Evolutionary conservation across 306 rosid genomes (phyloP), one percentile per base, ranked within the genome.

Genomic region (Castanea mollissima): DNA sequence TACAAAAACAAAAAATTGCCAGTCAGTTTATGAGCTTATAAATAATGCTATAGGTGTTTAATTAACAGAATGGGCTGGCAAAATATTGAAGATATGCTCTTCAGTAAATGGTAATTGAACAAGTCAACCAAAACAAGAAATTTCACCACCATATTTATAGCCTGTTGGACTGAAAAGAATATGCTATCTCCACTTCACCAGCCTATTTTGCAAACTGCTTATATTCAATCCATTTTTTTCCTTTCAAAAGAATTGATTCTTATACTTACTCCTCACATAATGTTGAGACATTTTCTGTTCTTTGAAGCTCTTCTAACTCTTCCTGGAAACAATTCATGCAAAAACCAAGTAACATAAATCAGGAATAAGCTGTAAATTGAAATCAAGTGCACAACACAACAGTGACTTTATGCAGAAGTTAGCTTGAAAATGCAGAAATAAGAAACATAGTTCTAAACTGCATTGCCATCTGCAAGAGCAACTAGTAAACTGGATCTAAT

Each of bases 251-350:
- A 14, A 58, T 58, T 32, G 71, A 78, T 56, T 64, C 79, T 76
- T 18, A 31, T 15, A 86, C 97, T 87, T 88, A 92, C 97, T 85
- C 93, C 59, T 78, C 77, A 77, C 92, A 91, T 75, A 88, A 81
- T 18, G 91, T 82, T 21, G 97, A 92, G 76, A 88, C 87, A 55
- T 86, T 88, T 62, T 91, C 97, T 9, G 90, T 79, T 73, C 71
- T 85, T 52, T 88, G 92, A 7, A 92, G 90, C 87, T 90, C 93
- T 63, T 82, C 87, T 83, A 92, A 79, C 79, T 92, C 97, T 68
- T 91, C 91, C 97, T 92, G 92, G 44, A 76, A 25, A 78, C 35
- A 16, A 69, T 79, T 69, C 38, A 81, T 34, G 55, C 63, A 73
- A 56, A 84, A 44, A 74, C 9, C n/a, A 44, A 46, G 16, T n/a